A percentile compares a stretch with the other conserved stretches of the same genome.
Evolutionary conservation across 73 alveolate genomes (phyloP).

Genomic region (Tetrahymena borealis): DNA sequence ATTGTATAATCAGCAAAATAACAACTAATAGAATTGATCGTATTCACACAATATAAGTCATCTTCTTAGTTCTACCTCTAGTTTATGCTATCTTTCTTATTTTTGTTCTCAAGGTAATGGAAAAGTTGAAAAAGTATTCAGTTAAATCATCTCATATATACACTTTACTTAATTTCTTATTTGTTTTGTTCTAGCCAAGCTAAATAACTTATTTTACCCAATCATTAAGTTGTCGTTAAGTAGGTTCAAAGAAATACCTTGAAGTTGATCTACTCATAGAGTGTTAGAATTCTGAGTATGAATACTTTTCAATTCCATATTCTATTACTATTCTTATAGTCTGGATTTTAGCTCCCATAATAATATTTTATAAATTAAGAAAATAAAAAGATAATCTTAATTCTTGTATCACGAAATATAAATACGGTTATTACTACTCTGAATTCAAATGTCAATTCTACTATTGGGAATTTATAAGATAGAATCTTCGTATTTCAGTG

Average conservation of each 20-base stretch:
- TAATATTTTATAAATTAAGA: neutral
- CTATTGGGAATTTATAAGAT: neutral
- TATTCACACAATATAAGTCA: no score
- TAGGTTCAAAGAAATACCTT: neutral
- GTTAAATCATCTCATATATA: neutral
- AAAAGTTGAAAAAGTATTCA: neutral
- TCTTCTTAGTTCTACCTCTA: no score
- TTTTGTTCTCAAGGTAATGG: neutral
- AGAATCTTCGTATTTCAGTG: no score
- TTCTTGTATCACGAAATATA: neutral
- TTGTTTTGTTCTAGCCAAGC: neutral
- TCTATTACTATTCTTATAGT: neutral
- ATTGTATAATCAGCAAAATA: no score
- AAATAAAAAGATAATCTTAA: neutral
- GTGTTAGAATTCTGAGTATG: neutral
- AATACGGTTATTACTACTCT: neutral
- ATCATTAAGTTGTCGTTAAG: neutral
- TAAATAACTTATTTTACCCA: neutral
- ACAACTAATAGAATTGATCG: no score
- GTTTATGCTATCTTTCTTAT: neutral
- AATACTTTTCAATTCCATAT: neutral
- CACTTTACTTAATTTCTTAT: neutral
- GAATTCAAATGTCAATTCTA: neutral
- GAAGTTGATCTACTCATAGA: neutral
- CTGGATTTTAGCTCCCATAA: neutral